Evolutionary conservation across 2,329 filamentous ascomycete genomes (phyloP).

Genomic region (Calonectria henricotiae): DNA sequence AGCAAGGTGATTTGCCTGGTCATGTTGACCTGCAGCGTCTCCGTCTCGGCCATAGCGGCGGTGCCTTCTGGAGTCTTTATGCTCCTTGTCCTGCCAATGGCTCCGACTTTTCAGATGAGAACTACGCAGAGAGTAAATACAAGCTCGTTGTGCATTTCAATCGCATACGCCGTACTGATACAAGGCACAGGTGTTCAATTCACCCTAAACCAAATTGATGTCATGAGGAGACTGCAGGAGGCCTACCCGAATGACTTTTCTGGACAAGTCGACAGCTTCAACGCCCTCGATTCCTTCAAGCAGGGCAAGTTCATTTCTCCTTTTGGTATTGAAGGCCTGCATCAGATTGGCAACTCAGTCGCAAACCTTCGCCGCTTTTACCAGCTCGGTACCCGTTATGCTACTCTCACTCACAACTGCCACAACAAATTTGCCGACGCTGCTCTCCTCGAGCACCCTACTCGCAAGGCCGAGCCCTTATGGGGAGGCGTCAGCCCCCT

Average conservation of each 20-base stretch:
- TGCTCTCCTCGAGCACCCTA: conserved; percentile 75
- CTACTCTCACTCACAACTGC: conserved; percentile 93
- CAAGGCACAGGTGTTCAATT: conserved; percentile 70
- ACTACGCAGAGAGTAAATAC: conserved; percentile 77
- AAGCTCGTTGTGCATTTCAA: not conserved
- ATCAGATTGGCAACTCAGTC: conserved; percentile 91
- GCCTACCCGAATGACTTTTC: conserved; percentile 82
- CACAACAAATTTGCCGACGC: conserved; percentile 93
- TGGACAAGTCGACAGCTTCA: conserved; percentile 71
- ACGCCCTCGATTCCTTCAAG: conserved; percentile 75
- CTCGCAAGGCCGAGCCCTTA: conserved; percentile 69
- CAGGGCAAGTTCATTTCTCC: conserved; percentile 81
- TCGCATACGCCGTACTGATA: not conserved
- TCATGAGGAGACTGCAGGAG: conserved; percentile 76
- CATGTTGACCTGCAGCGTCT: conserved; percentile 89
- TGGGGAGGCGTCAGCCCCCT: conserved; percentile 82
- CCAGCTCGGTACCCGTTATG: conserved; percentile 86
- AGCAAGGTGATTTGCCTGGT: conserved; percentile 76
- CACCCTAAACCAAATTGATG: conserved; percentile 83
- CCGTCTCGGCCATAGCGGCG: conserved; percentile 80
- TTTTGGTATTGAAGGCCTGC: conserved; percentile 87
- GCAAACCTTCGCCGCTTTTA: conserved; percentile 84
- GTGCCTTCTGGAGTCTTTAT: conserved; percentile 95
- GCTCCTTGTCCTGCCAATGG: conserved; percentile 82
- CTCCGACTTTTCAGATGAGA: conserved; percentile 81